Conservation (phyloP, 2,329 filamentous ascomycete genomes). For the Cyphellophora attinorum region DNA sequence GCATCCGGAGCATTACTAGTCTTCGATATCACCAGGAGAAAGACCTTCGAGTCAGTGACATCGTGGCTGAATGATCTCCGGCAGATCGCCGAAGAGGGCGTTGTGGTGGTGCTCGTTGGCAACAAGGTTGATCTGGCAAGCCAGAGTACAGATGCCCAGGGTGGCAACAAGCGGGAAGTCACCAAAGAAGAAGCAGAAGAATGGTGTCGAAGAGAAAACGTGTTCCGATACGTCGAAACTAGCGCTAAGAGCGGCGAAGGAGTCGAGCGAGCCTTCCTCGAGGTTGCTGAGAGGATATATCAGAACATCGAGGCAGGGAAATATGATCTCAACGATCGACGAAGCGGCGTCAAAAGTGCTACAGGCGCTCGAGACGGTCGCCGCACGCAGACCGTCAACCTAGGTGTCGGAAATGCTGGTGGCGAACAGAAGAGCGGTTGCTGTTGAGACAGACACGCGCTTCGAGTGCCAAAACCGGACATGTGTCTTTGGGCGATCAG, state of each 20-base stretch:
- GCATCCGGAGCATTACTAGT: constrained; percentile 72
- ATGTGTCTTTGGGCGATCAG: no score
- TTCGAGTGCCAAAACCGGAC: no score
- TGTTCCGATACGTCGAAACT: constrained; percentile 92
- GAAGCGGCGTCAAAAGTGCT: constrained; percentile 72
- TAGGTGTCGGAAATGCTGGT: constrained; percentile 38
- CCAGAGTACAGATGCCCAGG: constrained; percentile 25
- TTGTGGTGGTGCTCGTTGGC: constrained; percentile 87
- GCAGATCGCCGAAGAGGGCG: constrained; percentile 90
- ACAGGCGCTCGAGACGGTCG: constrained; percentile 25
- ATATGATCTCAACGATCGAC: constrained; percentile 87
- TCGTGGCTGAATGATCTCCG: constrained; percentile 91
- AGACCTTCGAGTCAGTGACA: constrained; percentile 79
- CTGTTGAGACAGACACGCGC: constrained; percentile 14
- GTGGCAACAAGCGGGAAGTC: constrained; percentile 56
- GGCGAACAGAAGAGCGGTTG: constrained; percentile 26
- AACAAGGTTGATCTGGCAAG: constrained; percentile 81
- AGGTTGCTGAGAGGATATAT: constrained; percentile 91
- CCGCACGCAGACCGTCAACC: constrained; percentile 30
- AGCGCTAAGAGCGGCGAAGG: constrained; percentile 91
- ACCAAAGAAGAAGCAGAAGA: constrained; percentile 73
- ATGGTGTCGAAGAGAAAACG: constrained; percentile 77
- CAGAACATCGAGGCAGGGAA: constrained; percentile 91
- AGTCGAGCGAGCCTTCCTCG: constrained; percentile 85
- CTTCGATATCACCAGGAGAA: constrained; percentile 81